These are phyloP conservation scores for Aurantiochytrium sp. DNA, from an alignment of 108 stramenopile genomes.

Conservation along the genomic window DNA sequence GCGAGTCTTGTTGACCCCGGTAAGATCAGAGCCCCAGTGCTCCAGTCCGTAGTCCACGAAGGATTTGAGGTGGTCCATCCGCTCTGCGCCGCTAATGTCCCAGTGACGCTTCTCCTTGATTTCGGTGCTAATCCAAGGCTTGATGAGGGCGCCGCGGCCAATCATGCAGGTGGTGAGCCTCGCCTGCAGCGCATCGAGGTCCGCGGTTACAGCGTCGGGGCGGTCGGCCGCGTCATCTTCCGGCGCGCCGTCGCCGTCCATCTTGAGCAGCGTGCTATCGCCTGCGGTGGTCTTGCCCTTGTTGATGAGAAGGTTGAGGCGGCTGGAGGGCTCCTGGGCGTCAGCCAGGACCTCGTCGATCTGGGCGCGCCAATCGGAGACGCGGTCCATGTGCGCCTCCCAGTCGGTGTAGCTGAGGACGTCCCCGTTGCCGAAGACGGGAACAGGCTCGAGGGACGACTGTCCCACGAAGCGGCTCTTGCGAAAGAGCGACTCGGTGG, in stretches of 20 bases:
- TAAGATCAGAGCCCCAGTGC: conserved; percentile 93
- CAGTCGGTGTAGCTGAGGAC: conserved; percentile 81
- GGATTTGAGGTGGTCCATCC: conserved; percentile 84
- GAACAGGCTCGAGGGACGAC: conserved; percentile 45
- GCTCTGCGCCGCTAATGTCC: conserved; percentile 88
- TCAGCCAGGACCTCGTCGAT: neutral
- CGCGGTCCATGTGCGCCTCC: conserved; percentile 65
- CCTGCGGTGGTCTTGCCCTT: conserved; percentile 15
- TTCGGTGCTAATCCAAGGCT: conserved; percentile 96
- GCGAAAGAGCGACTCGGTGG: conserved; percentile 20
- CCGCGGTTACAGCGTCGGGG: neutral
- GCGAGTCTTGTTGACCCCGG: conserved; percentile 86
- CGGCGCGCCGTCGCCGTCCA: neutral
- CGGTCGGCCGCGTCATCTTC: neutral
- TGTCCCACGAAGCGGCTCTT: neutral
- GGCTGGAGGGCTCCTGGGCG: neutral
- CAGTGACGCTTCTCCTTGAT: conserved; percentile 87
- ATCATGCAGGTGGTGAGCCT: conserved; percentile 85
- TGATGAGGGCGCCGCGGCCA: conserved; percentile 90
- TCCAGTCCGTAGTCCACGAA: conserved; percentile 87
- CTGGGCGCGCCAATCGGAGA: neutral
- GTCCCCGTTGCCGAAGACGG: conserved; percentile 96
- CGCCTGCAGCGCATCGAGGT: conserved; percentile 30
- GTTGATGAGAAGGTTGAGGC: neutral
- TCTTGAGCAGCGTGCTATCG: neutral